These are phyloP conservation scores for Lathyrus sativus DNA, from an alignment of 306 rosid genomes.

Conservation along the genomic window DNA sequence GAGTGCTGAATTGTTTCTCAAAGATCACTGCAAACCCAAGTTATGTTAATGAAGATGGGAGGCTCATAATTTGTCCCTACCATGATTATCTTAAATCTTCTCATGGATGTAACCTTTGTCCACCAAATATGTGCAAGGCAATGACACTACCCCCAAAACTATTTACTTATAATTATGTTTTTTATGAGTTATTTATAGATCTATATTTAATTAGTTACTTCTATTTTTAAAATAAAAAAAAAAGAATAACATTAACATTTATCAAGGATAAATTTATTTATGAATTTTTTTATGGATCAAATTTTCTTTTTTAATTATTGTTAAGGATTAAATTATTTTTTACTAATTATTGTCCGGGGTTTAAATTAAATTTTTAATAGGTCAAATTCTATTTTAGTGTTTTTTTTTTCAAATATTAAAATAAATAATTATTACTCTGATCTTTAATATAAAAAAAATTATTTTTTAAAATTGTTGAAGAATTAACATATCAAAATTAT, in stretches of 20 bases:
- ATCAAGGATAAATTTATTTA: too few relatives aligned
- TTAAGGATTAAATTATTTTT: too few relatives aligned
- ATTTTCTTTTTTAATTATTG: too few relatives aligned
- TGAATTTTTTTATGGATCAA: too few relatives aligned
- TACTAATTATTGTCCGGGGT: too few relatives aligned
- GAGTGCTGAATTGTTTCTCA: constrained; percentile 51
- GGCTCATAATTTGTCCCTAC: constrained; percentile 59
- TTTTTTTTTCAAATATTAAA: not conserved
- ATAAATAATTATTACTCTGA: too few relatives aligned
- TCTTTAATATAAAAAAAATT: too few relatives aligned
- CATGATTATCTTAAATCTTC: constrained; percentile 60
- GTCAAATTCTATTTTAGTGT: too few relatives aligned
- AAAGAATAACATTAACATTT: too few relatives aligned
- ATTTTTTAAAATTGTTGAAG: too few relatives aligned
- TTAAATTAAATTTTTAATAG: too few relatives aligned
- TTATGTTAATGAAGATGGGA: constrained; percentile 53
- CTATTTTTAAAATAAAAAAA: not conserved
- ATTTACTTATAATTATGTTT: not conserved
- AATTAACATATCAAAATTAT: too few relatives aligned
- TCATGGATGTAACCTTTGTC: constrained; percentile 68
- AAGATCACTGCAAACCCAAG: constrained; percentile 62
- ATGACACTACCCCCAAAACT: not conserved
- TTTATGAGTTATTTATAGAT: not conserved
- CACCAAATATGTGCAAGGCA: constrained; percentile 86
- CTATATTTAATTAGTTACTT: not conserved